Base-by-base conservation (phyloP, 495 filamentous ascomycete genomes). In the Pyrenopolyporus hunteri region DNA sequence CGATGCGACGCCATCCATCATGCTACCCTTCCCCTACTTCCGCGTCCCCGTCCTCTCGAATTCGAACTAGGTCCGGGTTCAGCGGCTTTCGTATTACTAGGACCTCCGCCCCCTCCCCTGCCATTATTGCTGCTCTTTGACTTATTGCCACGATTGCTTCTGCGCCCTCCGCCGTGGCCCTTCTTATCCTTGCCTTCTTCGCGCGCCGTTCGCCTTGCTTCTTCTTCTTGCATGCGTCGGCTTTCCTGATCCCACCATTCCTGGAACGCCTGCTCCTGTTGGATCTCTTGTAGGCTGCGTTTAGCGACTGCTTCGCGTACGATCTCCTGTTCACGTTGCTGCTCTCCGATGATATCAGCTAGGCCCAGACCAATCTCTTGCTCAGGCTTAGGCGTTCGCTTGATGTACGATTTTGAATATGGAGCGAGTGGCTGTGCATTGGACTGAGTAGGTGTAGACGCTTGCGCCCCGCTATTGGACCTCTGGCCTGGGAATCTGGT, bases 161-260 rank as follows among this genome's bases (percentile, higher is more conserved):
- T 60, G 45, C 51, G 51, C 3, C 63, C 52, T 9, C 57, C 28
- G 17, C 55, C 37, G 8, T 39, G 31, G 4, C 63, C 58, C 28
- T 67, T 68, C 46, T 73, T 70, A 11, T 68, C 61, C 52, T 65
- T 69, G 10, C 57, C 59, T 39, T 57, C 70, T 40, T 74, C 70
- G 25, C 71, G 60, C 23, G 55, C 63, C 13, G 64, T 10, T 54
- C 69, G 55, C 31, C 73, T 77, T 48, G 87, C 88, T 11, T 88
- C 87, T 32, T 91, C 81, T 40, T 87, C 86, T 51, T 83, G 80
- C 54, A 77, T 76, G 42, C 89, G 82, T 63, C 83, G 82, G 70
- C 89, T 92, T 70, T 98, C 94, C 52, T 88, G 84, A 60, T 98
- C 93, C 94, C 94, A 98, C 94, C 95, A 98, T 69, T 93, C 87